Base-by-base conservation (phyloP, 2,329 filamentous ascomycete species). In the Fusarium domesticum region DNA sequence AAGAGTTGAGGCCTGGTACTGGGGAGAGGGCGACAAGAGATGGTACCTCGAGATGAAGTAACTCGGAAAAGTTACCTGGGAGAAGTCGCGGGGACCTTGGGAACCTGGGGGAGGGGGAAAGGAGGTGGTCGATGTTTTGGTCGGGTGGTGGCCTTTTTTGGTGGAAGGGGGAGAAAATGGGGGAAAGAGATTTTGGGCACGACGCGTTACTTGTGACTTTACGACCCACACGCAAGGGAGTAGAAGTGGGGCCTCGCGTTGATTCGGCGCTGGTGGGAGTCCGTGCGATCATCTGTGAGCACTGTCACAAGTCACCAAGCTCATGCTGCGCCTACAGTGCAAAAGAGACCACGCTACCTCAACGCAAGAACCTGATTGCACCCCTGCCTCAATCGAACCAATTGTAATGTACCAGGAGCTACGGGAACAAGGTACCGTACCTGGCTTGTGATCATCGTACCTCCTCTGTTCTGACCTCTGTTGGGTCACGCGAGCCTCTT, bases 1-100 rank as follows among this genome's bases (percentile, higher is more conserved):
- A 41, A 33, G 48, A 45, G 53, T 28, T 43, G 51, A 48, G 55
- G 47, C 47, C 57, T 55, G 51, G 51, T 28, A 28, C 23, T 28
- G 23, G 23, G 23, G 23, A 28, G 59, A 58, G 47, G 53, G 48
- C 48, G 51, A 52, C 52, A 58, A 55, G 46, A 53, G 50, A 56
- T 36, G 63, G 69, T 71, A 72, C 69, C 60, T 71, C 57, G 46
- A 58, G 55, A 56, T 53, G 61, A 72, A 68, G 69, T 71, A 70
- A 66, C 66, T 70, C 60, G 54, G 55, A 45, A 50, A 60, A 53
- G 50, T 28, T 11, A 61, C 56, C 58, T 63, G 54, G 56, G n/a
- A n/a, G 45, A 58, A 59, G 56, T 58, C 53, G 56, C 56, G 57
- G n/a, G n/a, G n/a, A n/a, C n/a, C n/a, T n/a, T n/a, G n/a, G 23